Base-by-base conservation (phyloP, 208 protist genomes). In the Acanthamoeba sp. region DNA sequence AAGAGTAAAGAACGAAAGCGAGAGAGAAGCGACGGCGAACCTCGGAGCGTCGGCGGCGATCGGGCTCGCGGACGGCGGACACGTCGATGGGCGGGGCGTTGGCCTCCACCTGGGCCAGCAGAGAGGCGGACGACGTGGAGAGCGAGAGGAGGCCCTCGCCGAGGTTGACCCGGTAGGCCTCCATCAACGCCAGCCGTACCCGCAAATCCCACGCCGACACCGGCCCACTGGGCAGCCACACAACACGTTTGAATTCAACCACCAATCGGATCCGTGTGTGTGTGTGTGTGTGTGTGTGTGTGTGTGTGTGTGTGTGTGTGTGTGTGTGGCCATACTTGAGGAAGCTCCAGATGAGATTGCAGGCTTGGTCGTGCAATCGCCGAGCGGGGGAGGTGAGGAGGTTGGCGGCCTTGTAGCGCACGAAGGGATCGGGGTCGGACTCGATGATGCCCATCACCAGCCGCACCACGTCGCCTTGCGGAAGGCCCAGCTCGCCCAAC, bases 91-190 rank as follows among this genome's bases (percentile, higher is more conserved):
- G 16, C 36, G 71, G 36, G 5, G 71, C 71, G 32, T 27, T 38
- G 38, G 71, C 38, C 71, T 80, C 71, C 9, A 80, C 71, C 71
- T 80, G 71, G 38, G 71, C 71, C 71, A 80, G 71, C 71, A 80
- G 36, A 14, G 71, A 80, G 38, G 34, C 71, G 22, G 71, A 80
- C 22, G 71, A 80, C 27, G 71, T 29, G 18, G 32, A 69, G 59
- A 69, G 59, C 59, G 59, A 69, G 59, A 69, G 71, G 0, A 80
- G 32, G 71, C 71, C 71, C 34, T 80, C 71, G 36, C 36, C 71
- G 0, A 80, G 32, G 38, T 80, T 80, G 71, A 80, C 24, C 4
- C 71, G 32, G 34, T 80, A 80, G 38, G 71, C 71, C 36, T 80
- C 71, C 36, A 48, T 12, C 34, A 80, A 24, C 34, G 71, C 9